Evolutionary conservation across 1,284 basidiomycete species (phyloP).

Genomic region (Ceratobasidium sp.): DNA sequence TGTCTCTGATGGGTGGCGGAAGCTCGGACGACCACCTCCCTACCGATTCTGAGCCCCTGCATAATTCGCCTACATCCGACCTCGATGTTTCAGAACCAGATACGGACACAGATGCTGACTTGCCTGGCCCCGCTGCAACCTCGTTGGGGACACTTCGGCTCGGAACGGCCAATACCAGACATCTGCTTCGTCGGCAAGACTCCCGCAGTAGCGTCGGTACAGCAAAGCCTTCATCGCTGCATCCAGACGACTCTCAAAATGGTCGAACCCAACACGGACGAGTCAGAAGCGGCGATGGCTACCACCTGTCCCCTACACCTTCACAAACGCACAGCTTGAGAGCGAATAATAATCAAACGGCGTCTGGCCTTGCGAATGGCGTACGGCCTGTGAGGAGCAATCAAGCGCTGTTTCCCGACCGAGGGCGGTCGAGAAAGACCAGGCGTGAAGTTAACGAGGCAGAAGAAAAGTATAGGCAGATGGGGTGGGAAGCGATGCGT

Average conservation of each 20-base stretch:
- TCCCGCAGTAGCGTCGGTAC: constrained; percentile 73
- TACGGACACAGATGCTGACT: constrained; percentile 6
- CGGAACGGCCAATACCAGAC: background rate
- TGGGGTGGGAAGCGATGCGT: constrained; percentile 64
- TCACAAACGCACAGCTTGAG: constrained; percentile 18
- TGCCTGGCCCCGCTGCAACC: background rate
- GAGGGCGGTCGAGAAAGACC: constrained; percentile 31
- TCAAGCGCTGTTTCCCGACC: constrained; percentile 15
- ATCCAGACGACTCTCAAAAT: constrained; percentile 2
- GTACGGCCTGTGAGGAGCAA: background rate
- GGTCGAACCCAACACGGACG: background rate
- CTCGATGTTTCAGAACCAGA: constrained; percentile 21
- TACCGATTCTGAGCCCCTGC: constrained; percentile 33
- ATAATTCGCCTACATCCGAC: constrained; percentile 36
- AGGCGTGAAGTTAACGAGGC: constrained; percentile 51
- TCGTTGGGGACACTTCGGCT: constrained; percentile 25
- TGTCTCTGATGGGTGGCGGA: constrained; percentile 32
- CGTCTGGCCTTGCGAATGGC: constrained; percentile 2
- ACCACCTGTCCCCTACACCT: constrained; percentile 6
- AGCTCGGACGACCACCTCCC: constrained; percentile 36
- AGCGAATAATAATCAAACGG: constrained; percentile 2
- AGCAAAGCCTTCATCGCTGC: constrained; percentile 35
- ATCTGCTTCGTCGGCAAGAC: constrained; percentile 51
- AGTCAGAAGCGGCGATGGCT: background rate
- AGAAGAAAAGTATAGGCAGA: constrained; percentile 60